A percentile compares a stretch with the other conserved stretches of the same genome.
Conservation (phyloP, 768 basidiomycete genomes). For the Jaapia argillacea region DNA sequence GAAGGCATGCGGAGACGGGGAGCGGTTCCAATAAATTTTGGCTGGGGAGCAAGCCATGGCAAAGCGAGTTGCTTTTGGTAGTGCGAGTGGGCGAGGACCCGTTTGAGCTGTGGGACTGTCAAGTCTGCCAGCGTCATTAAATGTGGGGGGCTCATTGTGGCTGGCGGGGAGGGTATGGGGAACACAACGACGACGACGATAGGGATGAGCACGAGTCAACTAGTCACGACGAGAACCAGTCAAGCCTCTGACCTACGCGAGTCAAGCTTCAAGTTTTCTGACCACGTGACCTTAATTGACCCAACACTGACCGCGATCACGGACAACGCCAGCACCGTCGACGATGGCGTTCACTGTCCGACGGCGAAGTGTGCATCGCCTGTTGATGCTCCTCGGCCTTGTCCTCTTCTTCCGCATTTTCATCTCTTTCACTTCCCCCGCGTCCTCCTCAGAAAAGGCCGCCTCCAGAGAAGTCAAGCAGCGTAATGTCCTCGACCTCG, state of each 20-base stretch:
- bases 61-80: constrained; percentile 48
- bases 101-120: constrained; percentile 58
- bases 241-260: no score
- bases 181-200: no score
- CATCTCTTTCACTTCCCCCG: no score
- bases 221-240: no score
- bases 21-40: constrained; percentile 16
- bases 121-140: constrained; percentile 89
- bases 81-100: constrained; percentile 54
- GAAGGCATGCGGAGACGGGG: constrained; percentile 48
- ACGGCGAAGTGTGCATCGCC: constrained; percentile 15
- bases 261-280: no score
- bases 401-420: constrained; percentile 13
- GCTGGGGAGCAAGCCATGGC: constrained; percentile 60
- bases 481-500: constrained; percentile 60
- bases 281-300: no score
- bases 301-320: no score
- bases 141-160: no score
- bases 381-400: constrained; percentile 9
- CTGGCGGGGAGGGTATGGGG: no score
- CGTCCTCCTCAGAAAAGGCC: no score
- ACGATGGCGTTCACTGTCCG: constrained; percentile 20
- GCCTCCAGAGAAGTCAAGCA: no score
- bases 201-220: no score
- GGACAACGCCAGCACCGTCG: background rate